Evolutionary conservation across 805 yeast genomes (phyloP).

Genomic region (Blastobotrys terrestris): DNA sequence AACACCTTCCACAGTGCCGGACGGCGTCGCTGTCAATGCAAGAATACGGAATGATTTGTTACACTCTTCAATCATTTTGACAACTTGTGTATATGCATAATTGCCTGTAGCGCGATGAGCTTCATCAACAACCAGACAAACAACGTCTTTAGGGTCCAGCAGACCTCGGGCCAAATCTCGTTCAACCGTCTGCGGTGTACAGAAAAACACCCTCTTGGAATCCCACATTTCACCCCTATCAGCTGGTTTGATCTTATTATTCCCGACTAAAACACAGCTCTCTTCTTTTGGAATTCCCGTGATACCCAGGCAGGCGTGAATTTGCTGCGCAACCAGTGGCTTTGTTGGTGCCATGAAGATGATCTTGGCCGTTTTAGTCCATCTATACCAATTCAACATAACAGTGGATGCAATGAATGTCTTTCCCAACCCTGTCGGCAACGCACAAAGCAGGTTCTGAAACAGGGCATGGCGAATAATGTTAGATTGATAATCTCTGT

Average conservation of each 20-base stretch:
- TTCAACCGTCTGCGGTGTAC: slow-evolving; percentile 95
- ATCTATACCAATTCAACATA: slow-evolving; percentile 80
- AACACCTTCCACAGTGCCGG: slow-evolving; percentile 78
- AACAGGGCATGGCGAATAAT: slow-evolving; percentile 69
- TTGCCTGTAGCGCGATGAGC: slow-evolving; percentile 92
- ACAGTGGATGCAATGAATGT: slow-evolving; percentile 94
- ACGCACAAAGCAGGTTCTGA: slow-evolving; percentile 74
- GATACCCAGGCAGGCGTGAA: slow-evolving; percentile 81
- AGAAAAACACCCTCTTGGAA: slow-evolving; percentile 71
- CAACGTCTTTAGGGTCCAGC: slow-evolving; percentile 68
- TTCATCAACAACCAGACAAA: slow-evolving; percentile 82
- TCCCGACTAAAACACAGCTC: slow-evolving; percentile 71
- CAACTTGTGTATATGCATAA: slow-evolving; percentile 84
- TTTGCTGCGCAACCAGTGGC: slow-evolving; percentile 94
- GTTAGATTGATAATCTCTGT: slow-evolving; percentile 82
- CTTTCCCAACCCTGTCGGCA: slow-evolving; percentile 97
- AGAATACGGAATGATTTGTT: slow-evolving; percentile 65
- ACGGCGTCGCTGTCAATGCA: slow-evolving; percentile 96
- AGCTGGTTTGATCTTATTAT: slow-evolving; percentile 34
- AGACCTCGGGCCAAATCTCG: slow-evolving; percentile 76
- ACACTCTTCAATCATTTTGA: slow-evolving; percentile 54
- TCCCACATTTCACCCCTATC: slow-evolving; percentile 77
- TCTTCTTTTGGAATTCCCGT: slow-evolving; percentile 75
- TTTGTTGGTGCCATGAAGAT: slow-evolving; percentile 96
- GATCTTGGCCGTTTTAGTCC: slow-evolving; percentile 77